Base-by-base conservation (phyloP, 2,329 filamentous ascomycete species). In the Hypoxylon sp. region DNA sequence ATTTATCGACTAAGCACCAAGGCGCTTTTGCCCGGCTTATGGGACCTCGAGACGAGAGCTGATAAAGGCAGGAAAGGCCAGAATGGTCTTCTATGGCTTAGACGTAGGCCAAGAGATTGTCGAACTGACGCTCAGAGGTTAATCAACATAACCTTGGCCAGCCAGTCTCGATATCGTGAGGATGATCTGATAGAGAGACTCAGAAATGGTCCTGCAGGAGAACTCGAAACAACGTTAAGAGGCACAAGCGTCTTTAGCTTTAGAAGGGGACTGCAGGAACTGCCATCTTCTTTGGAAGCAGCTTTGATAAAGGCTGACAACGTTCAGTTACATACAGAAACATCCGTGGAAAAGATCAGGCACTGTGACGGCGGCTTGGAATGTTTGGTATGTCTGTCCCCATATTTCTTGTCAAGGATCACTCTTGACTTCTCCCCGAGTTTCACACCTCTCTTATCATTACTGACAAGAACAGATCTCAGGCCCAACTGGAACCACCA, bases 1-100 rank as follows among this genome's bases (percentile, higher is more conserved):
- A 38, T 66, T 7, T 50, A 66, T 30, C 43, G 49, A 45, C 45
- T 66, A 4, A 66, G 63, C 21, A 43, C 49, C 28, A 66, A 66
- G 25, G 34, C 63, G 0, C 45, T 62, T 7, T 32, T 62, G 25
- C 58, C 63, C 11, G 38, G 52, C 36, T 50, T 62, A 19, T 62
- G 63, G 58, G 46, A 56, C n/a, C 57, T 62, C 17, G 58, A 62
- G 36, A 43, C 28, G 21, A 50, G 23, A 25, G 51, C 30, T 5
- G 41, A 66, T 45, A 25, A 56, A 52, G 28, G 25, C 11, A 46
- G 25, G 32, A 57, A 36, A 58, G 28, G 38, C 25, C 28, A 10
- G 19, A 11, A 36, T 21, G 57, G 34, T 34, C 11, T 34, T 43
- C 10, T 45, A 10, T 6, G 48, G 34, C 5, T 25, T 52, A 45